Evolutionary conservation across 148 eudicot genomes (phyloP), one percentile per base, ranked within the genome.

Genomic region (Amaranthus hypochondriacus): DNA sequence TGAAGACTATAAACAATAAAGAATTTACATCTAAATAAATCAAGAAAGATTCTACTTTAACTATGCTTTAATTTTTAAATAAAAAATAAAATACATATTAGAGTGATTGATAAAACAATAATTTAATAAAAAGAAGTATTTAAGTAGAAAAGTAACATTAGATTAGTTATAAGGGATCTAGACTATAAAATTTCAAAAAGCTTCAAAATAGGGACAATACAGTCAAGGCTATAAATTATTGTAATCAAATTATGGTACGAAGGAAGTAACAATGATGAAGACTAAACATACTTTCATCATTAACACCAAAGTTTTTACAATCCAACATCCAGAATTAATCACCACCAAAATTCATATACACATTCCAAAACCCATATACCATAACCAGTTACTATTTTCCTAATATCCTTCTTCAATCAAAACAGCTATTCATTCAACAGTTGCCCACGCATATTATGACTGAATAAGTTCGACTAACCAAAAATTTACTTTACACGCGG

Each of bases 341-440:
- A 66, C 52, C 50, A 68, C 58, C 73, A 58, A 50, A 50, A 60
- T 18, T 58, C 69, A 77, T 48, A 71, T 48, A 77, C 58, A 65
- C 66, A 58, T 64, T 65, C 70, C 44, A 71, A 65, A 46, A 50
- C 68, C 60, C 52, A 62, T 69, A 69, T 72, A 77, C 76, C 80
- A 72, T 78, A 56, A 44, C 46, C 44, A 43, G 54, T 64, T 28
- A 28, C 1, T 28, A 28, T 68, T 71, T 63, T 65, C 65, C 75
- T 50, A 50, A 67, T 39, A 62, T 11, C 62, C 49, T 51, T 56
- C 52, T 48, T 28, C 12, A 14, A 71, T 70, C 57, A 65, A 64
- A 61, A 77, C 55, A 47, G 48, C 39, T 28, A 53, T 21, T 71
- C 75, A 50, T 75, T 57, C 72, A 48, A 39, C 66, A 48, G 68